A percentile compares a stretch with the other conserved stretches of the same genome.
Conservation (phyloP, 2,329 filamentous ascomycete species). For the Botrytis fragariae region DNA sequence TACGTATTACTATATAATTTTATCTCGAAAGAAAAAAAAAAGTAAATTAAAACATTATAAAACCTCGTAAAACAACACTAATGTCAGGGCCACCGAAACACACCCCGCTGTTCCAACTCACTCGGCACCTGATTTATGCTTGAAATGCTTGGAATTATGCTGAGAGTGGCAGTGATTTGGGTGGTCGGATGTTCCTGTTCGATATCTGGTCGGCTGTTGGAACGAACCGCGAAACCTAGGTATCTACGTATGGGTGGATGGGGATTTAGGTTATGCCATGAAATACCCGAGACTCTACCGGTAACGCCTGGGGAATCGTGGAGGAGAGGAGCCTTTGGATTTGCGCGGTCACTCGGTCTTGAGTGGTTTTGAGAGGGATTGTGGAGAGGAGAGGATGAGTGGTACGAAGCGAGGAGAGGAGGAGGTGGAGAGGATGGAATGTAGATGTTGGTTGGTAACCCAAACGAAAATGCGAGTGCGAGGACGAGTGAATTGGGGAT, state of each 20-base stretch:
- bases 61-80: slow-evolving; percentile 2
- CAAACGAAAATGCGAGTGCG: not conserved
- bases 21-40: not conserved
- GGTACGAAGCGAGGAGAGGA: not conserved
- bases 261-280: not conserved
- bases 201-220: not conserved
- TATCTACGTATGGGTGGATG: not conserved
- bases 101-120: not conserved
- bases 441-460: not conserved
- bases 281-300: not conserved
- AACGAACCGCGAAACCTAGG: not conserved
- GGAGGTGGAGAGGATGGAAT: not conserved
- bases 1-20: not conserved
- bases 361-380: not conserved
- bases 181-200: not conserved
- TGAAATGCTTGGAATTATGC: not conserved
- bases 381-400: not conserved
- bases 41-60: not conserved
- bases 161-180: not conserved
- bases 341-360: not conserved
- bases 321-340: not conserved
- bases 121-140: not conserved
- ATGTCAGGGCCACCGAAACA: not conserved
- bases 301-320: not conserved
- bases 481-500: not conserved